Evolutionary conservation across 768 basidiomycete genomes (phyloP).

Genomic region (Daedaleopsis nitida): DNA sequence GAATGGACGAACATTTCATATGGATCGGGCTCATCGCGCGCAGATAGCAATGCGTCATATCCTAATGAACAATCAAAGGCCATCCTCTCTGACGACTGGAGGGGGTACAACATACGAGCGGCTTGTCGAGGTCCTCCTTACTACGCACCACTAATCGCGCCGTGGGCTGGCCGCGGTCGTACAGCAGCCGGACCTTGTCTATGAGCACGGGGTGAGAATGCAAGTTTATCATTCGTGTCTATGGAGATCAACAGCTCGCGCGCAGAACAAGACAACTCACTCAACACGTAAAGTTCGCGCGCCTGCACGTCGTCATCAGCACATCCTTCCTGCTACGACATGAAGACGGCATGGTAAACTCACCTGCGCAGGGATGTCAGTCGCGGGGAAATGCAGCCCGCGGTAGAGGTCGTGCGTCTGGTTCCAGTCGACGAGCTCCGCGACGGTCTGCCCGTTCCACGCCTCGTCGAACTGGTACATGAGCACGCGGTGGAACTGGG

Average conservation of each 20-base stretch:
- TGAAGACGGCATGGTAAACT: constrained; percentile 9
- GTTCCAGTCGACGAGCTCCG: constrained; percentile 80
- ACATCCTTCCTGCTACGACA: neutral
- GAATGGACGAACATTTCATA: constrained; percentile 58
- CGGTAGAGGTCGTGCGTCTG: constrained; percentile 72
- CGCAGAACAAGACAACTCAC: constrained; percentile 35
- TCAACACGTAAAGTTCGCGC: constrained; percentile 66
- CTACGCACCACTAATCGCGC: constrained; percentile 70
- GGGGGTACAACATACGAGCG: constrained; percentile 46
- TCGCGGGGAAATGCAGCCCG: constrained; percentile 71
- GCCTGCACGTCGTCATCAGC: constrained; percentile 41
- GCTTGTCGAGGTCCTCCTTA: constrained; percentile 63
- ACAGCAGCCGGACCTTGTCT: constrained; percentile 80
- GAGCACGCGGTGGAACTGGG: constrained; percentile 80
- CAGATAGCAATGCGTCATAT: constrained; percentile 84
- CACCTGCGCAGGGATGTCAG: constrained; percentile 70
- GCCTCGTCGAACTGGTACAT: constrained; percentile 81
- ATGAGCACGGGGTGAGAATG: neutral
- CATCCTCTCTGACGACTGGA: neutral
- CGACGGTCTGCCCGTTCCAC: constrained; percentile 80
- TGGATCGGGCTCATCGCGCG: constrained; percentile 91
- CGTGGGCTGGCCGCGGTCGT: constrained; percentile 71
- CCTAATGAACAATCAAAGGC: constrained; percentile 34
- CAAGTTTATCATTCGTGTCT: neutral
- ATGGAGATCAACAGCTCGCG: neutral